A percentile compares a stretch with the other conserved stretches of the same genome.
Conservation (phyloP, 2,329 filamentous ascomycete genomes). For the Xylaria sp. region DNA sequence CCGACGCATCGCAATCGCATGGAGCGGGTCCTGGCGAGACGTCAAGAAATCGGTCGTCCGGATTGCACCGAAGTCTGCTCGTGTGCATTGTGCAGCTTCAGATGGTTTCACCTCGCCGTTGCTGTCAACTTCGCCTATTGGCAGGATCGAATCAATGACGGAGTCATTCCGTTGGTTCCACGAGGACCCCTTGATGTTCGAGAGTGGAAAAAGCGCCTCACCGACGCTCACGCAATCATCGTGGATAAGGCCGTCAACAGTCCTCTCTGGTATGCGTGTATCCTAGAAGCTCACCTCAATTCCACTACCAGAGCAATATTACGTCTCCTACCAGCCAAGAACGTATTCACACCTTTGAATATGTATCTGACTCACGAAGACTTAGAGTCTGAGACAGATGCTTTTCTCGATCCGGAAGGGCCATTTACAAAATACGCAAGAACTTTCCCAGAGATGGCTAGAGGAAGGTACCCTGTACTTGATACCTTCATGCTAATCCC, state of each 20-base stretch:
- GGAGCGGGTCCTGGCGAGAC: constrained; percentile 44
- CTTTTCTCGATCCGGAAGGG: constrained; percentile 45
- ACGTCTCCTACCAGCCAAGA: constrained; percentile 43
- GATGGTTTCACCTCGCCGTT: constrained; percentile 52
- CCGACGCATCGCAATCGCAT: constrained; percentile 37
- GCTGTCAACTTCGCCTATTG: constrained; percentile 53
- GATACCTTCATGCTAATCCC: constrained; percentile 53
- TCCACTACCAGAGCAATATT: constrained; percentile 41
- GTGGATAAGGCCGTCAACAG: constrained; percentile 42
- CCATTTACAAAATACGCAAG: constrained; percentile 27
- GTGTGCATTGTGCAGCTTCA: constrained; percentile 50
- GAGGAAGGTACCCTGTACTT: constrained; percentile 28
- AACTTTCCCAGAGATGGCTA: too few species aligned
- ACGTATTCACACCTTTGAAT: constrained; percentile 41
- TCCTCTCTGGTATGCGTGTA: constrained; percentile 46
- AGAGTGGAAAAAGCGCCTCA: constrained; percentile 45
- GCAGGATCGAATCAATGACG: constrained; percentile 44
- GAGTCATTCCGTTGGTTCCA: constrained; percentile 48
- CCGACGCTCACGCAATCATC: constrained; percentile 39
- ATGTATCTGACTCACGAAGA: constrained; percentile 45
- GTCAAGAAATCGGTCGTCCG: constrained; percentile 46
- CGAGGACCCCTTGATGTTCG: constrained; percentile 38
- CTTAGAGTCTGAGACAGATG: constrained; percentile 41
- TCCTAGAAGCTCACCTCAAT: constrained; percentile 44
- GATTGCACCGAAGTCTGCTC: constrained; percentile 48